phyloP scores from a whole-genome alignment of 495 filamentous ascomycete genomes.

The Neurospora sp. region DNA sequence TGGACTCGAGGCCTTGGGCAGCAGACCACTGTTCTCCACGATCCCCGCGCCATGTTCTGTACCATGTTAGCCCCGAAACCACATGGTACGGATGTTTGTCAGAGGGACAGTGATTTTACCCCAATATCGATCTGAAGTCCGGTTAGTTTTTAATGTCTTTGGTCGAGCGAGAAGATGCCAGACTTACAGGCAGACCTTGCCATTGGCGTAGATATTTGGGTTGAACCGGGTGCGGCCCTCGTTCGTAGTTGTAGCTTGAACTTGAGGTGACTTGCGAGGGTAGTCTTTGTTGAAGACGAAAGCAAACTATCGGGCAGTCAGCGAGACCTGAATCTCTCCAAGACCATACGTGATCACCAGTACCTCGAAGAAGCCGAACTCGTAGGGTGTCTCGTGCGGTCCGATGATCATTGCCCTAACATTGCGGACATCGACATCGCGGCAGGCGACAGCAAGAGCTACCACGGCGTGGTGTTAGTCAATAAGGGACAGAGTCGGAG shows the following conservation, averaged over 20 bases:
- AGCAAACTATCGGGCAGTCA: conserved; percentile 41
- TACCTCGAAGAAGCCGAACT: conserved; percentile 95
- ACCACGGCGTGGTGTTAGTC: conserved; percentile 4
- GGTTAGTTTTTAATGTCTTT: conserved; percentile 7
- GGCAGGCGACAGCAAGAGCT: conserved; percentile 79
- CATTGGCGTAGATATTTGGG: conserved; percentile 87
- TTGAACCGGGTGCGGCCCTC: conserved; percentile 81
- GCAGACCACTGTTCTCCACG: conserved; percentile 90
- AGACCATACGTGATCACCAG: background rate
- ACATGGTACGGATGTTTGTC: background rate
- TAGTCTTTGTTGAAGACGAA: conserved; percentile 73
- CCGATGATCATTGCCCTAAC: conserved; percentile 85
- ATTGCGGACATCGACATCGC: conserved; percentile 78
- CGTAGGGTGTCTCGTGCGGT: conserved; percentile 89
- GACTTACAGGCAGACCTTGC: conserved; percentile 83
- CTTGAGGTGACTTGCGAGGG: conserved; percentile 67
- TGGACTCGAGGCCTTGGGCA: conserved; percentile 89
- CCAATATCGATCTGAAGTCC: conserved; percentile 69
- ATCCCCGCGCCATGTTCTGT: conserved; percentile 86
- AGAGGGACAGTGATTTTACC: conserved; percentile 41
- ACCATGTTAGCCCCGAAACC: conserved; percentile 15
- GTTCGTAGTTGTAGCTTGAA: conserved; percentile 77
- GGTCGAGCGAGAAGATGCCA: background rate
- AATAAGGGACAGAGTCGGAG: background rate
- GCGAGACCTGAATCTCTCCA: background rate